Conservation (phyloP, 2,329 filamentous ascomycete genomes). For the Macrophomina phaseolina region DNA sequence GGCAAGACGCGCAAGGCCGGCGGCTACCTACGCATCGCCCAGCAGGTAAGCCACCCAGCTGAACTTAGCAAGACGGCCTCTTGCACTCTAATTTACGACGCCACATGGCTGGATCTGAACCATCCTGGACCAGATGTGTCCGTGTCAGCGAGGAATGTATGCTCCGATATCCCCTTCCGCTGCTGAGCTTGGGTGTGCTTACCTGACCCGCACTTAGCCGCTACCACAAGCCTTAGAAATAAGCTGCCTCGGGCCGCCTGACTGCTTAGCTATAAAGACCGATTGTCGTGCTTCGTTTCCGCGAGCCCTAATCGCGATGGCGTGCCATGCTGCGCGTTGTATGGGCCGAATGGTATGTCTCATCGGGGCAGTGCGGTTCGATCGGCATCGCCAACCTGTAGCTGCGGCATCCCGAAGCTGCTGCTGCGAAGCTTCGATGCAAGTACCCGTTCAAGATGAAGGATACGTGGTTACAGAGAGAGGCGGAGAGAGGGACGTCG, state of each 20-base stretch:
- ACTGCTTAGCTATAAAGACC: neutral
- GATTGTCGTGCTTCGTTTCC: neutral
- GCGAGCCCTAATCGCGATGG: too few species aligned
- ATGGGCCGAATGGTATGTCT: too few species aligned
- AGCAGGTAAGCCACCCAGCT: constrained; percentile 8
- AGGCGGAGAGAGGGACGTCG: neutral
- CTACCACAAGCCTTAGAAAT: neutral
- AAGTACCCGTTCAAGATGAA: too few species aligned
- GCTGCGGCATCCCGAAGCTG: too few species aligned
- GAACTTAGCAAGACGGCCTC: neutral
- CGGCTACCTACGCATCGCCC: neutral
- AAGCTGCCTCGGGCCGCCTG: neutral
- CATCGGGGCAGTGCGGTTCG: too few species aligned
- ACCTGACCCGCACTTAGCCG: neutral
- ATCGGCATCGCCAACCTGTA: too few species aligned
- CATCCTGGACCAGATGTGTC: neutral
- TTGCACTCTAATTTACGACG: neutral
- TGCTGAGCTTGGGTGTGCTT: neutral
- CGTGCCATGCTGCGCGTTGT: too few species aligned
- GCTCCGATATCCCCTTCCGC: neutral
- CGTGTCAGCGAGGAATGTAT: neutral
- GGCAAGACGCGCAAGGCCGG: neutral
- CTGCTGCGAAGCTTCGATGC: too few species aligned
- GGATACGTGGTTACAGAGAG: neutral
- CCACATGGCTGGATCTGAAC: neutral